Percentiles rank a stretch among this genome's conserved stretches.
Evolutionary conservation across 305 asterid species (phyloP).

Genomic region (Rubia tinctorum): DNA sequence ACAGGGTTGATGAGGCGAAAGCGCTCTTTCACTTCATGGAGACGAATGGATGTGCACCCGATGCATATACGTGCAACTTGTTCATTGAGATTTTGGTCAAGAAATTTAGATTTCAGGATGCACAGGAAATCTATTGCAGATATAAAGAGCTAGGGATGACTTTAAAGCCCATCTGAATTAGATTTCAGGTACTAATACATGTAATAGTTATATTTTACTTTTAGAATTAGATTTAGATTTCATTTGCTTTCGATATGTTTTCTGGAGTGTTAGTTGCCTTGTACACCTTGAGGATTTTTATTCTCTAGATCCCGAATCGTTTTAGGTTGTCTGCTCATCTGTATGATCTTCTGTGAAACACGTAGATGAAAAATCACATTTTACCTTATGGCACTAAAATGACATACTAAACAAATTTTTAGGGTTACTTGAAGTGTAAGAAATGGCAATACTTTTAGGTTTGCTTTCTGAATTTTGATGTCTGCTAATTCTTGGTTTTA

Average conservation of each 20-base stretch:
- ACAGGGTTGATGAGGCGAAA: constrained; percentile 65
- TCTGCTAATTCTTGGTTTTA: constrained; percentile 35
- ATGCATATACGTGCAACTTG: constrained; percentile 53
- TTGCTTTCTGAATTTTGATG: constrained; percentile 29
- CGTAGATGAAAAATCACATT: not conserved
- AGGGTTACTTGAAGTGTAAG: constrained; percentile 19
- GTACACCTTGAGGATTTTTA: not conserved
- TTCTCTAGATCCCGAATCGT: not conserved
- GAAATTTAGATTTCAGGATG: constrained; percentile 54
- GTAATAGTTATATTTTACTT: not conserved
- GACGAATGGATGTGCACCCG: constrained; percentile 63
- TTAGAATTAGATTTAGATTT: not conserved
- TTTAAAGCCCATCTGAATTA: constrained; percentile 34
- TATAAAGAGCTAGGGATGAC: constrained; percentile 48
- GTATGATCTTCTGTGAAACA: not conserved
- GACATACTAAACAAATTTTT: not conserved
- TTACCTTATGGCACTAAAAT: not conserved
- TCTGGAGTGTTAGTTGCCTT: not conserved
- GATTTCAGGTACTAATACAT: no score
- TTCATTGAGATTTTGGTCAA: constrained; percentile 50
- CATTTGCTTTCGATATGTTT: not conserved
- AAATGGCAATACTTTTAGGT: constrained; percentile 32
- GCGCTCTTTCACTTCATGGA: constrained; percentile 69
- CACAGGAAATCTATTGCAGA: constrained; percentile 46
- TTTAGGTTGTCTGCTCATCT: not conserved